A percentile compares a stretch with the other conserved stretches of the same genome.
These are phyloP conservation scores for Nicotiana benthamiana DNA, from an alignment of 257 asterid genomes.

Conservation along the genomic window DNA sequence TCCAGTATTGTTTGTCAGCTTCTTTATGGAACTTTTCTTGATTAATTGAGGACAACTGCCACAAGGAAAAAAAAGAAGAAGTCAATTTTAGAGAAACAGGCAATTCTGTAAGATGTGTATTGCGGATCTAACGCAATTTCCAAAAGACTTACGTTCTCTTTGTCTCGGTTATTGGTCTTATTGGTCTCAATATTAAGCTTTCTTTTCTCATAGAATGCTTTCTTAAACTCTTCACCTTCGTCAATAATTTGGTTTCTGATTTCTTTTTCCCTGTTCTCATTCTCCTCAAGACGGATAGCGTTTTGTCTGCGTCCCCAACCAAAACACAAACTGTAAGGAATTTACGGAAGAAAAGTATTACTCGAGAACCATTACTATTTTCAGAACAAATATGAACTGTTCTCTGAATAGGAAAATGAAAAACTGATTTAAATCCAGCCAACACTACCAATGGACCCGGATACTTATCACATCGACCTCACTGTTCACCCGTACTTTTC, in stretches of 20 bases:
- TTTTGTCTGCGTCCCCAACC: constrained; percentile 48
- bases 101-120: neutral
- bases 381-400: neutral
- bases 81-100: neutral
- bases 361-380: neutral
- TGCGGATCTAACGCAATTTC: neutral
- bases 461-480: neutral
- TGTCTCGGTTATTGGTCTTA: constrained; percentile 69
- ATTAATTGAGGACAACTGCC: constrained; percentile 44
- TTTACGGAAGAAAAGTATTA: neutral
- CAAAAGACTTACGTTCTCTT: constrained; percentile 49
- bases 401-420: neutral
- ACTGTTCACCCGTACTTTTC: neutral
- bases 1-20: constrained; percentile 92
- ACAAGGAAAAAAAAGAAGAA: neutral
- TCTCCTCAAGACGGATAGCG: constrained; percentile 78
- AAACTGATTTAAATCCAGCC: neutral
- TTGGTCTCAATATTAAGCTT: constrained; percentile 57
- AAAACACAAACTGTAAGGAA: neutral
- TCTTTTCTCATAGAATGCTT: constrained; percentile 74
- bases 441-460: neutral
- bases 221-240: constrained; percentile 71
- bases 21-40: constrained; percentile 90
- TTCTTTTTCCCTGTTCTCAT: constrained; percentile 81
- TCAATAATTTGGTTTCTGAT: constrained; percentile 63